Evolutionary conservation across 2,329 filamentous ascomycete species (phyloP).

Genomic region (Metarhizium humberi): DNA sequence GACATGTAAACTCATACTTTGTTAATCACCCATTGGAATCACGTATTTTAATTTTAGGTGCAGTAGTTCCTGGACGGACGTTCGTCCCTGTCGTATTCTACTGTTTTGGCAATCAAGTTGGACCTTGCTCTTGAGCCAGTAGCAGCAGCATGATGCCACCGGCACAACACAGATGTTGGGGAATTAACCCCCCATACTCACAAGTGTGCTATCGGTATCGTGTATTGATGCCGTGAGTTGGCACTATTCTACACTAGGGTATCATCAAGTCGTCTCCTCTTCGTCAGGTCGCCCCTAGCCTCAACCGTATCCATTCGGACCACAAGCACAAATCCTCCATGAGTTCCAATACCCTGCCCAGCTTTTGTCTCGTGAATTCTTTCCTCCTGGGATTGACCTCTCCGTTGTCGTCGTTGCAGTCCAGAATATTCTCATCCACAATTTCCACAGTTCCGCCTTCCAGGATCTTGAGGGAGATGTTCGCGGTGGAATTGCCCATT

Average conservation of each 20-base stretch:
- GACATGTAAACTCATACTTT: too few relatives aligned
- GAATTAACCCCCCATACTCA: too few relatives aligned
- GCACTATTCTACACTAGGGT: not conserved
- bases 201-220: too few relatives aligned
- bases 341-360: constrained; percentile 37
- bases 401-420: constrained; percentile 8
- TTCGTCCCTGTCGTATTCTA: too few relatives aligned
- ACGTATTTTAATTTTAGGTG: too few relatives aligned
- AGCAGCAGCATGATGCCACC: too few relatives aligned
- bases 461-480: constrained; percentile 48
- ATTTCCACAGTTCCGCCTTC: constrained; percentile 51
- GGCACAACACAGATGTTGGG: too few relatives aligned
- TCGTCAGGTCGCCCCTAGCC: constrained; percentile 16
- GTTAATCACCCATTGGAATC: too few relatives aligned
- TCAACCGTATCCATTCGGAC: constrained; percentile 42
- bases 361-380: constrained; percentile 28
- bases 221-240: not conserved
- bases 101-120: too few relatives aligned
- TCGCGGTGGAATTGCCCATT: constrained; percentile 36
- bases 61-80: too few relatives aligned
- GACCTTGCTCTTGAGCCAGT: too few relatives aligned
- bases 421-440: constrained; percentile 43
- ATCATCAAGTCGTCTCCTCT: not conserved
- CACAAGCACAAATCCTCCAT: constrained; percentile 44
- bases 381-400: constrained; percentile 22